A percentile compares a stretch with the other conserved stretches of the same genome.
Evolutionary conservation across 148 eudicot species (phyloP).

Genomic region (Fagopyrum tataricum): DNA sequence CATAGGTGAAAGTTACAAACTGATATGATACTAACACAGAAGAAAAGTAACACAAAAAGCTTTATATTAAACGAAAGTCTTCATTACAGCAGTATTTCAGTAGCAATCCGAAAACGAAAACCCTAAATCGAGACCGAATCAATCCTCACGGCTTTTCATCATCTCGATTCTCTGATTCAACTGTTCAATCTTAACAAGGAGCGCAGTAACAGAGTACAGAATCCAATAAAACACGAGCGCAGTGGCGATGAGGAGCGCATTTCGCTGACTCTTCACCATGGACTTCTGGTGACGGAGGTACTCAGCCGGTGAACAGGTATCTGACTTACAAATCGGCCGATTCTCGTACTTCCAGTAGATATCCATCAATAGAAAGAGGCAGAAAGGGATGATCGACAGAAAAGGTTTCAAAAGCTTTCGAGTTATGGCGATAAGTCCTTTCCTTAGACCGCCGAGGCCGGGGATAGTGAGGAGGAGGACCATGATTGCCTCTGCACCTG

Average conservation of each 20-base stretch:
- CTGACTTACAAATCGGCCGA: constrained; percentile 50
- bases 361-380: constrained; percentile 49
- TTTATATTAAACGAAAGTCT: too few species aligned
- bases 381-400: constrained; percentile 58
- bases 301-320: constrained; percentile 52
- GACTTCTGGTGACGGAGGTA: constrained; percentile 72
- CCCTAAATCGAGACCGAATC: neutral
- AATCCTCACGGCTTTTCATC: constrained; percentile 25
- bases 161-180: constrained; percentile 53
- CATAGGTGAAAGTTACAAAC: too few species aligned
- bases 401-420: constrained; percentile 60
- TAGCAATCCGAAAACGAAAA: neutral
- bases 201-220: constrained; percentile 53
- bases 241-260: constrained; percentile 27
- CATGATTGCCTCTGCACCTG: constrained; percentile 80
- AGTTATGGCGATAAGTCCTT: constrained; percentile 50
- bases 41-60: too few species aligned
- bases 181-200: constrained; percentile 47
- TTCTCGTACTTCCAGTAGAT: constrained; percentile 90
- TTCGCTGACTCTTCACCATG: constrained; percentile 39
- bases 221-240: constrained; percentile 74
- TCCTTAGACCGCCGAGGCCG: constrained; percentile 55
- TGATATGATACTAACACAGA: too few species aligned
- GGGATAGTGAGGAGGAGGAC: constrained; percentile 65
- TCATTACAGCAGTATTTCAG: neutral